phyloP scores from a whole-genome alignment of 2,329 filamentous ascomycete species.

The Parascedosporium putredinis region DNA sequence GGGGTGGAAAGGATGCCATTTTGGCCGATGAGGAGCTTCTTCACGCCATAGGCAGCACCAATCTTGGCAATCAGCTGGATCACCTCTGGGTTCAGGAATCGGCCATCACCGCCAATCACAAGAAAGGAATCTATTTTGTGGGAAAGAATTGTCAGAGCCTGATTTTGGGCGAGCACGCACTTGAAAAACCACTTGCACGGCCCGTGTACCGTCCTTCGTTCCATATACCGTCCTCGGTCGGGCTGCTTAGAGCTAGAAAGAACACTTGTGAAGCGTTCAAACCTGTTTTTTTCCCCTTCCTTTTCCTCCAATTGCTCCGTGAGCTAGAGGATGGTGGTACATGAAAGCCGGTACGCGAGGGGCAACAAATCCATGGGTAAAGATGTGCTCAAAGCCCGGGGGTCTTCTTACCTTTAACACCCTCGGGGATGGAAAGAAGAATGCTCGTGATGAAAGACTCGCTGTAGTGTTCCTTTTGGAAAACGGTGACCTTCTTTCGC shows the following conservation, averaged over 20 bases:
- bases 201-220: no score
- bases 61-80: conserved; percentile 97
- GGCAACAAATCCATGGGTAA: no score
- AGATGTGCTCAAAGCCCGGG: no score
- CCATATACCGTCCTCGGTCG: no score
- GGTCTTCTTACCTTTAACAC: conserved; percentile 61
- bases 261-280: no score
- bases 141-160: conserved; percentile 4
- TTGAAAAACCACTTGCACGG: no score
- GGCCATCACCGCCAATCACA: conserved; percentile 94
- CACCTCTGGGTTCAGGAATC: conserved; percentile 94
- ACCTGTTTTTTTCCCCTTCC: neutral
- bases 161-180: no score
- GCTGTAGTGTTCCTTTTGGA: conserved; percentile 91
- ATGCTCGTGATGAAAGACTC: conserved; percentile 93
- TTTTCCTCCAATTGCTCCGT: no score
- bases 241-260: no score
- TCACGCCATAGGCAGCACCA: conserved; percentile 90
- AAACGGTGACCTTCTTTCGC: conserved; percentile 97
- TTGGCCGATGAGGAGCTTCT: conserved; percentile 96
- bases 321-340: no score
- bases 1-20: conserved; percentile 94
- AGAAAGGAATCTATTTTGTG: conserved; percentile 55
- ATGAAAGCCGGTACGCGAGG: no score
- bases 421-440: conserved; percentile 91